Base-by-base conservation (phyloP, 768 basidiomycete species). In the Calocera cornea region DNA sequence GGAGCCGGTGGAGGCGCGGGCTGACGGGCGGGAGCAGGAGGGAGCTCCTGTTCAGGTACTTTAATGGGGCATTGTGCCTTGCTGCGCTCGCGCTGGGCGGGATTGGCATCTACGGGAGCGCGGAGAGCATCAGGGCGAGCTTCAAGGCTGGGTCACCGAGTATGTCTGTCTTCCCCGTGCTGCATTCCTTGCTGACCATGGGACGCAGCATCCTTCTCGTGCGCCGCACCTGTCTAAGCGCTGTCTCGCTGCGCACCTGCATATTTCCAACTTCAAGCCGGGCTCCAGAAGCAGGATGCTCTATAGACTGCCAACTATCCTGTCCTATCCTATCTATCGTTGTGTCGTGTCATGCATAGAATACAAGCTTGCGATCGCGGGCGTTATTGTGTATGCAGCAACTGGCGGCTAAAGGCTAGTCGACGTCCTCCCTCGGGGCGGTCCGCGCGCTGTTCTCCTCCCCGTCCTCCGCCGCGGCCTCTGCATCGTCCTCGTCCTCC, bases 81-180 rank as follows among this genome's bases (percentile, higher is more conserved):
- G 84, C 79, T 0, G 79, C 80, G 44, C 67, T 83, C 34, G 75
- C 83, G 1, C 80, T 81, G 71, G 84, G 84, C 0, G 79, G 77
- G 50, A 75, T 87, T 12, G 83, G 83, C 1, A 34, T 70, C 33
- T 70, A 66, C 63, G 70, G 66, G 1, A 69, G 65, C 49, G 31
- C 24, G 27, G 54, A 29, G 54, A 60, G 54, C 22, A 60, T 60
- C 31, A 60, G 54, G 54, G 54, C 54, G 54, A 60, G 54, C 54
- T 60, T 60, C 54, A 31, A 29, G 11, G 54, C 54, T 19, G 54
- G 54, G 11, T 60, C 54, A 2, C 54, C 54, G 27, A 60, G 54
- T 60, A 60, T 33, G 54, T 60, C 14, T 19, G 11, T 31, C 31
- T 16, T 29, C 24, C 31, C 19, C 31, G 7, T 10, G 8, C 27